Evolutionary conservation across 306 rosid genomes (phyloP), one percentile per base, ranked within the genome.

Genomic region (Acacia acuminata): DNA sequence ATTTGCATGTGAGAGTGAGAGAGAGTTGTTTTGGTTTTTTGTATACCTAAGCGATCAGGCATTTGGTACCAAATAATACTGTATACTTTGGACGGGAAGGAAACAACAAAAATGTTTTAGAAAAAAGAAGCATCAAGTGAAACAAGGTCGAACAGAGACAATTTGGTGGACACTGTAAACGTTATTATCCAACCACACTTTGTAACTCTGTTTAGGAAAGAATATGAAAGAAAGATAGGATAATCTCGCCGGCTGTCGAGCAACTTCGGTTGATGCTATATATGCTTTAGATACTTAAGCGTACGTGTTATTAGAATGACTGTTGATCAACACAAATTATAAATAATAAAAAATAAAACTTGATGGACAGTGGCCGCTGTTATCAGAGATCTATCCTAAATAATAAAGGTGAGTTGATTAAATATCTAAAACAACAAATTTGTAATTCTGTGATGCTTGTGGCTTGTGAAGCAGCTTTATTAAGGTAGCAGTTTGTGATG

Each of bases 391-490:
- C 32, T 58, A 22, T n/a, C 32, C 65, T 8, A 6, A 27, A n/a
- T 12, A 51, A 56, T 40, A 79, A 70, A 63, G 38, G 70, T 12
- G 0, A 25, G 22, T 20, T 55, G 4, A 34, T 67, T 24, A 67
- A 55, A 61, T 82, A 79, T 79, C 27, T 22, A 50, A 64, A 53
- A 82, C 68, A 51, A 61, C 40, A 50, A 22, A 42, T n/a, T 81
- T 55, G 15, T 70, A 10, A 56, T 25, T 64, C 8, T 76, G 4
- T 5, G 65, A 79, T 71, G 63, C 71, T 83, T 83, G 83, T 30
- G 65, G 77, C 71, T 83, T 83, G 83, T 30, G 65, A 77, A 81
- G 78, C 73, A 77, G 82, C 47, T 73, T 77, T 48, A 38, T 77
- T 60, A 8, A 79, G 48, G 75, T 67, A 70, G 82, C 27, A 16